Evolutionary conservation across 257 asterid genomes (phyloP).

Genomic region (Craterostigma plantagineum): DNA sequence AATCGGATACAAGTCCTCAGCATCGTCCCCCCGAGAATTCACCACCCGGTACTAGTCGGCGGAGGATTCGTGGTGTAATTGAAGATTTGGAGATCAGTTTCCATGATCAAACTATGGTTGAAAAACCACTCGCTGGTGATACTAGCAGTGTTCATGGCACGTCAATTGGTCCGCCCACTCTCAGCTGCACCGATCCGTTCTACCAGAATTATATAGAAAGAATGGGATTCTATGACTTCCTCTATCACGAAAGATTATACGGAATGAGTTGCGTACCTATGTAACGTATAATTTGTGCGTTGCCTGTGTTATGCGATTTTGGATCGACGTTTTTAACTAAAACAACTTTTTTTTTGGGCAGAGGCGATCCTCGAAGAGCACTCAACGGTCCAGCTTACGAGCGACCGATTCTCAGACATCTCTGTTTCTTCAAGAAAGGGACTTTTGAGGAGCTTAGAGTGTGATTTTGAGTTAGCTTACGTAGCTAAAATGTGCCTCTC

Average conservation of each 20-base stretch:
- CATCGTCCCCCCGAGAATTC: too few species aligned
- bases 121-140: too few species aligned
- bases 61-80: too few species aligned
- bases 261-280: constrained; percentile 20
- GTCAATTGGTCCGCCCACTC: too few species aligned
- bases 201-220: constrained; percentile 22
- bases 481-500: constrained; percentile 43
- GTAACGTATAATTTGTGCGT: neutral
- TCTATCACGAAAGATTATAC: constrained; percentile 26
- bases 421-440: constrained; percentile 11
- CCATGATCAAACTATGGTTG: too few species aligned
- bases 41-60: too few species aligned
- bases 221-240: constrained; percentile 40
- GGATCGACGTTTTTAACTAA: neutral
- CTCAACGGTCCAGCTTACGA: neutral
- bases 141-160: neutral
- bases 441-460: constrained; percentile 24
- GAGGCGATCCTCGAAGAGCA: constrained; percentile 18
- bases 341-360: constrained; percentile 9
- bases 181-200: too few species aligned
- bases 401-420: neutral
- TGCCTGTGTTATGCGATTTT: neutral
- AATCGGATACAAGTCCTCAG: too few species aligned
- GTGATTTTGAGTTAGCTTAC: constrained; percentile 40
- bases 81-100: too few species aligned